Conservation (phyloP, 2,329 filamentous ascomycete genomes). For the Fusarium siculi region DNA sequence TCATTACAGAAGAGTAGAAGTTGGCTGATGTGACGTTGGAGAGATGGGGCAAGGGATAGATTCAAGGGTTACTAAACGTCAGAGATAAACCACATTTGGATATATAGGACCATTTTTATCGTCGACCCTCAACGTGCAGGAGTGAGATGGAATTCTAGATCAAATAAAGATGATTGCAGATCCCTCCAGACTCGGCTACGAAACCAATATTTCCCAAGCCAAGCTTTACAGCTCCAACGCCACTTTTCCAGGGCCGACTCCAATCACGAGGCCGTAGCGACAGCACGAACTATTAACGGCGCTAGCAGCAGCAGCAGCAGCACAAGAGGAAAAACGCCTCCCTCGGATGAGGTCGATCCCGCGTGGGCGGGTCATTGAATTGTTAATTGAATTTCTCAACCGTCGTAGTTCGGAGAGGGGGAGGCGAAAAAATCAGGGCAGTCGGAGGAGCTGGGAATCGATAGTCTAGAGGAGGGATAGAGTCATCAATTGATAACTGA, state of each 20-base stretch:
- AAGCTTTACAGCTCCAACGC: constrained; percentile 30
- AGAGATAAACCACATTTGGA: constrained; percentile 1
- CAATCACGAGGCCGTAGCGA: constrained; percentile 29
- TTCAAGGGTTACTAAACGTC: background rate
- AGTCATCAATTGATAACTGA: constrained; percentile 13
- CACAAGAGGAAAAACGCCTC: background rate
- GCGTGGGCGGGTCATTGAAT: constrained; percentile 11
- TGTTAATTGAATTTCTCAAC: constrained; percentile 31
- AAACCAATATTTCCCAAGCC: constrained; percentile 22
- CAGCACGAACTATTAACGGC: constrained; percentile 35
- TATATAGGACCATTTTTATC: background rate
- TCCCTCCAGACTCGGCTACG: background rate
- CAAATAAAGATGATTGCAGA: background rate
- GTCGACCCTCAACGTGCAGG: background rate
- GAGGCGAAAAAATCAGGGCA: constrained; percentile 20
- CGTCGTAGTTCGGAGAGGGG: background rate
- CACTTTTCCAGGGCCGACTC: constrained; percentile 27
- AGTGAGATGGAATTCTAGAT: constrained; percentile 18
- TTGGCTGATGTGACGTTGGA: constrained; percentile 1
- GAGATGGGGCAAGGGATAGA: constrained; percentile 1
- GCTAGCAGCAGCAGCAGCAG: constrained; percentile 8
- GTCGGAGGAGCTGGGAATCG: constrained; percentile 11
- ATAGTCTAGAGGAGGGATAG: constrained; percentile 23
- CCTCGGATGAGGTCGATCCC: constrained; percentile 29
- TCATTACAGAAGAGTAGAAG: background rate